These are phyloP conservation scores for Aspergillus fijiensis DNA, from an alignment of 2,329 filamentous ascomycete genomes.

Conservation along the genomic window DNA sequence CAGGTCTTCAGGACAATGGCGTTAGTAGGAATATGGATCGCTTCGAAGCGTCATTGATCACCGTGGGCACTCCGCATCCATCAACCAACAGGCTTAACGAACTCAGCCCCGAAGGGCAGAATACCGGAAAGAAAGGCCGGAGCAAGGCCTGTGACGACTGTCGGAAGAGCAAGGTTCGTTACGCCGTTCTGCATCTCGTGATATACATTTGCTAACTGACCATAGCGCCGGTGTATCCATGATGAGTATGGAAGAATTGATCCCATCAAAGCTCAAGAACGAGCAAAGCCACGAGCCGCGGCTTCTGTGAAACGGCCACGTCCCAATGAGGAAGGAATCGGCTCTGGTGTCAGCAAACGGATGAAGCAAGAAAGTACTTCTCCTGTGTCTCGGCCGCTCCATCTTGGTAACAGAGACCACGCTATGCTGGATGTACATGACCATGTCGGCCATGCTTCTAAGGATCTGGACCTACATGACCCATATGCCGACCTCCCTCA, in stretches of 20 bases:
- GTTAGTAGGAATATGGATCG: slow-evolving; percentile 28
- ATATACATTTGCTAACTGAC: slow-evolving; percentile 20
- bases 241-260: slow-evolving; percentile 65
- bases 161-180: slow-evolving; percentile 64
- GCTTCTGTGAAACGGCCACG: slow-evolving; percentile 56
- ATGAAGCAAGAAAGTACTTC: slow-evolving; percentile 37
- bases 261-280: slow-evolving; percentile 62
- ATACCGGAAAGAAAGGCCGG: slow-evolving; percentile 55
- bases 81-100: slow-evolving; percentile 30
- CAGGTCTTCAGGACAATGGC: slow-evolving; percentile 31
- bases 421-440: slow-evolving; percentile 18
- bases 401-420: slow-evolving; percentile 22
- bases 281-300: slow-evolving; percentile 59
- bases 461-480: slow-evolving; percentile 9
- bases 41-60: slow-evolving; percentile 29
- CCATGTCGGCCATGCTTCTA: slow-evolving; percentile 15
- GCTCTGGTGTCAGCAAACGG: slow-evolving; percentile 29
- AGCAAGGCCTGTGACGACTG: slow-evolving; percentile 67
- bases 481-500: slow-evolving; percentile 1
- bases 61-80: slow-evolving; percentile 29
- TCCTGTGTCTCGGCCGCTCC: slow-evolving; percentile 23
- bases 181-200: neutral
- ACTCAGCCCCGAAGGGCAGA: slow-evolving; percentile 33
- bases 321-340: slow-evolving; percentile 42
- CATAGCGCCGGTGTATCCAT: slow-evolving; percentile 64